A percentile compares a stretch with the other conserved stretches of the same genome.
Conservation (phyloP, 163 green algal genomes). For the Scenedesmus sp. region DNA sequence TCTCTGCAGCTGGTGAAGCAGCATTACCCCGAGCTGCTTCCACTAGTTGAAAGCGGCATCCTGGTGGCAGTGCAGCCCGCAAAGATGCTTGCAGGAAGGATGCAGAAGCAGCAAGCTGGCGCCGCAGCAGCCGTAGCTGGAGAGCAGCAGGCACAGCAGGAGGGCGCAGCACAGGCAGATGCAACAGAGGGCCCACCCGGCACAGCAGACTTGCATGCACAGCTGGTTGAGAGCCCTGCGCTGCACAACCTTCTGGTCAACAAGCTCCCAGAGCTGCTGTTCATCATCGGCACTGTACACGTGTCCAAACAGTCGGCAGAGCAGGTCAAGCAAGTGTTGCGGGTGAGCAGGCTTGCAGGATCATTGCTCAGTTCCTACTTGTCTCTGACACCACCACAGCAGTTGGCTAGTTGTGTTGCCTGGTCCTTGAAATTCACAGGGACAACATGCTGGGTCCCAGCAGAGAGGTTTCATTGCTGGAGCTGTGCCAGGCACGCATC, state of each 20-base stretch:
- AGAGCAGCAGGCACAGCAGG: not conserved
- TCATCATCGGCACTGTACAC: slow-evolving; percentile 39
- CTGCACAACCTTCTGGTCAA: not conserved
- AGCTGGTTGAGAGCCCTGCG: not conserved
- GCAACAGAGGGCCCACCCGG: not conserved
- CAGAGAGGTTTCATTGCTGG: not conserved
- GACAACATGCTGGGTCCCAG: no score
- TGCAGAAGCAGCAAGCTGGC: not conserved
- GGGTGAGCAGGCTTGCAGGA: slow-evolving; percentile 22
- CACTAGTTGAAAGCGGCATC: slow-evolving; percentile 8
- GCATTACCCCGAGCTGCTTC: slow-evolving; percentile 10
- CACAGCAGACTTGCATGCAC: not conserved
- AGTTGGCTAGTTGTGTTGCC: no score
- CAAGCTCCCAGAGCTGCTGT: slow-evolving; percentile 3
- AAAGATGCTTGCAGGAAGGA: not conserved
- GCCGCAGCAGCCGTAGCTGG: not conserved
- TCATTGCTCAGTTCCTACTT: not conserved
- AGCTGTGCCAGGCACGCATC: slow-evolving; percentile 34
- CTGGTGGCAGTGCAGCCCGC: slow-evolving; percentile 30
- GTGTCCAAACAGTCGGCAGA: slow-evolving; percentile 39
- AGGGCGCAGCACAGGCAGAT: not conserved
- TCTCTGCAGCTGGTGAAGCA: slow-evolving; percentile 1
- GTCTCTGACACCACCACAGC: no score
- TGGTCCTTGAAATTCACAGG: no score
- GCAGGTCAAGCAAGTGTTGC: slow-evolving; percentile 21